Conservation (phyloP, 202 grass and related monocot species). For the Elaeis oleifera region DNA sequence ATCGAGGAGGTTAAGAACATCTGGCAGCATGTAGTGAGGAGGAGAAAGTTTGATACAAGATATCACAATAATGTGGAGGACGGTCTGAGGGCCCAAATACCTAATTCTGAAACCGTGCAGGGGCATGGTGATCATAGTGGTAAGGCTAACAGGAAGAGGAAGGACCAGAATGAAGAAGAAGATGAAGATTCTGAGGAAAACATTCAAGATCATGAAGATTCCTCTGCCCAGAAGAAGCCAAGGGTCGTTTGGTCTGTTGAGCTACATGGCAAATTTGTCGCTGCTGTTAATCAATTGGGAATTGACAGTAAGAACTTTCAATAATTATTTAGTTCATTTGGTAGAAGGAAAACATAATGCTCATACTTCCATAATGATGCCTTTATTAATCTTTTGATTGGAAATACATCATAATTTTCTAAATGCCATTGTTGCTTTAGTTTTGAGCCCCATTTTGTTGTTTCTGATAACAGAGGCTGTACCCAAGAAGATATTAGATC, state of each 20-base stretch:
- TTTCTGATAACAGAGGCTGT: constrained; percentile 35
- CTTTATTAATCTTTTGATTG: background rate
- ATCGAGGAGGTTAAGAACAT: constrained; percentile 86
- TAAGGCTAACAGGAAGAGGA: constrained; percentile 10
- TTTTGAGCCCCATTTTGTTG: background rate
- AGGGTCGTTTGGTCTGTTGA: constrained; percentile 18
- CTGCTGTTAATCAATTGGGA: constrained; percentile 26
- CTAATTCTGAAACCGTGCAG: background rate
- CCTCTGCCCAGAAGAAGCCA: constrained; percentile 9
- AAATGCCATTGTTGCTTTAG: background rate
- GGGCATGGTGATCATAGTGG: background rate
- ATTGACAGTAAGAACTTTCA: constrained; percentile 25
- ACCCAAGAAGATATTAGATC: constrained; percentile 49
- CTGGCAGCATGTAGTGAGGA: constrained; percentile 88
- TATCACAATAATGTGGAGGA: background rate
- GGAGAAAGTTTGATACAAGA: constrained; percentile 34
- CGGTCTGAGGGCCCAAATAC: background rate
- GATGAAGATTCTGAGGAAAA: constrained; percentile 8
- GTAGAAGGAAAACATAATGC: too few relatives aligned
- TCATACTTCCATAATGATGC: background rate
- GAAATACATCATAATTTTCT: background rate
- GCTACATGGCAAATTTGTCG: constrained; percentile 20
- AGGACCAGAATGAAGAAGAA: constrained; percentile 9
- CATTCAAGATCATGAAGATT: constrained; percentile 5
- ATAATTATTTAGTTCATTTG: background rate